phyloP scores from a whole-genome alignment of 2,329 filamentous ascomycete species.

The Chaetoscypha palmicola region DNA sequence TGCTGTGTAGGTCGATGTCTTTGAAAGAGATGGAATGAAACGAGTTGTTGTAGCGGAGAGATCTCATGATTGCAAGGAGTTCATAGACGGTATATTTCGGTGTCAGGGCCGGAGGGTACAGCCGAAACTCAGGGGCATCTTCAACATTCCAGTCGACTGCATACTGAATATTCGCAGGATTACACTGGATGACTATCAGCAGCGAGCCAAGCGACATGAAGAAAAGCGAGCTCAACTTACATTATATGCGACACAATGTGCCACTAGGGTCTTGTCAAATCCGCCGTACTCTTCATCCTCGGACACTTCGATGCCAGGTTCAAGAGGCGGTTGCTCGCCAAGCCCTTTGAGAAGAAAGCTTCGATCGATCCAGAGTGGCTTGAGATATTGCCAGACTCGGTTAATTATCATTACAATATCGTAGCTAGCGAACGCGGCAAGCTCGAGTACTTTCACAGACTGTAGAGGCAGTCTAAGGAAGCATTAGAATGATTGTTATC shows the following conservation, averaged over 20 bases:
- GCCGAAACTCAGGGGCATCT: conserved; percentile 59
- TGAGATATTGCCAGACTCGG: conserved; percentile 53
- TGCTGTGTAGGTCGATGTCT: conserved; percentile 53
- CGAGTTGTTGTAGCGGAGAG: conserved; percentile 63
- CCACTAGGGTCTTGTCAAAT: conserved; percentile 60
- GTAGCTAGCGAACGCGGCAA: conserved; percentile 56
- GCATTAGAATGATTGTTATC: not conserved
- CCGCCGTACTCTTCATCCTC: conserved; percentile 52
- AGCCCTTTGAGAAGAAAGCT: conserved; percentile 58
- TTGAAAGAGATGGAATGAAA: conserved; percentile 63
- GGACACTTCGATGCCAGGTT: conserved; percentile 37
- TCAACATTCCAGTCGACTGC: conserved; percentile 54
- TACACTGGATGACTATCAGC: too few relatives aligned
- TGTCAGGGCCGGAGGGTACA: conserved; percentile 49
- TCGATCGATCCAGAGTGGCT: conserved; percentile 58
- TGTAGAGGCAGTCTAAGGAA: conserved; percentile 44
- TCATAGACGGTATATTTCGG: conserved; percentile 53
- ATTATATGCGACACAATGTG: conserved; percentile 63
- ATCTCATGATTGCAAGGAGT: conserved; percentile 61
- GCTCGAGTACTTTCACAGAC: conserved; percentile 46
- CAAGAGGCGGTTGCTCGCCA: conserved; percentile 39
- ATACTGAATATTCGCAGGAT: conserved; percentile 60
- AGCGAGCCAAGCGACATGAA: too few relatives aligned
- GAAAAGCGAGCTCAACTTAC: conserved; percentile 33
- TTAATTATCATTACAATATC: conserved; percentile 58